Conservation (phyloP, 768 basidiomycete species). For the Phanerodontia chrysosporium region DNA sequence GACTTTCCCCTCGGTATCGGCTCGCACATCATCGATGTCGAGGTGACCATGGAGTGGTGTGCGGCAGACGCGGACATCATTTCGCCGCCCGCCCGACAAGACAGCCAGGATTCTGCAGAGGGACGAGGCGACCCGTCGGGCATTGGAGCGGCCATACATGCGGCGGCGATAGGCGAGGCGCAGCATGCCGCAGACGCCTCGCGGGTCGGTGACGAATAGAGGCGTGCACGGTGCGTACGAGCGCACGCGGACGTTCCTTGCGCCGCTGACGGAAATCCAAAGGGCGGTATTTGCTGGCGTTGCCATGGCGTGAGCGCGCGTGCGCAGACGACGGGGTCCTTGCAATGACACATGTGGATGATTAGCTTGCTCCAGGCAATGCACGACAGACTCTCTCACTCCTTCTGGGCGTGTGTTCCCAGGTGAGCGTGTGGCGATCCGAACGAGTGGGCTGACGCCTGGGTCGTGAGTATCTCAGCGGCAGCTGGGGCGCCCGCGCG, state of each 20-base stretch:
- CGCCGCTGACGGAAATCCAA: not conserved
- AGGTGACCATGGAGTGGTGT: constrained; percentile 49
- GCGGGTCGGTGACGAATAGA: constrained; percentile 29
- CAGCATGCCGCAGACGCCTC: constrained; percentile 29
- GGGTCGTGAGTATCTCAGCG: not conserved
- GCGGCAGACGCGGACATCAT: constrained; percentile 15
- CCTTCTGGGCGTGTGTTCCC: not conserved
- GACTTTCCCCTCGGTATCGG: constrained; percentile 81
- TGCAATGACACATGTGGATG: not conserved
- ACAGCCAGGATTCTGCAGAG: constrained; percentile 20
- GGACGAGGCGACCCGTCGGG: constrained; percentile 27
- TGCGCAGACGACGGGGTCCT: not conserved
- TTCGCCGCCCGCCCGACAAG: constrained; percentile 25
- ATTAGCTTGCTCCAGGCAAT: not conserved
- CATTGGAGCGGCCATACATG: constrained; percentile 30
- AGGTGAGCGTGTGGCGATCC: not conserved
- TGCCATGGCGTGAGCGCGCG: not conserved
- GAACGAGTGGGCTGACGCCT: not conserved
- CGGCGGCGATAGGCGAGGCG: constrained; percentile 20
- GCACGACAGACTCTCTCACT: not conserved
- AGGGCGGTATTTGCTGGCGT: not conserved
- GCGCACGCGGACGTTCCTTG: not conserved
- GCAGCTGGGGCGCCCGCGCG: not conserved
- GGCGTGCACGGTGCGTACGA: not conserved
- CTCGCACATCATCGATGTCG: constrained; percentile 58